Base-by-base conservation (phyloP, 768 basidiomycete species). In the Pleurotus pulmonarius region DNA sequence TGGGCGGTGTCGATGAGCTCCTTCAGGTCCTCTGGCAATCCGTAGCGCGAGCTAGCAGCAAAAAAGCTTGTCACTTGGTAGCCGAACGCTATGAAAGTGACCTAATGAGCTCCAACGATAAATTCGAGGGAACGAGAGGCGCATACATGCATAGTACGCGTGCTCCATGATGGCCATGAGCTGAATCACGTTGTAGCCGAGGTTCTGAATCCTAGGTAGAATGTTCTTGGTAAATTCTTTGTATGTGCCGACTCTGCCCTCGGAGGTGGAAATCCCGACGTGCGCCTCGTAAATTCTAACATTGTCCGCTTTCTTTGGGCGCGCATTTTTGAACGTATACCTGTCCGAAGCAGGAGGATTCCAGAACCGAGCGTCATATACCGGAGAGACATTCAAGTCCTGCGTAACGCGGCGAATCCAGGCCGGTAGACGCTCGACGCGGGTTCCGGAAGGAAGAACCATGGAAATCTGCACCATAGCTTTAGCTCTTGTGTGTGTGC, bases 151-250 rank as follows among this genome's bases (percentile, higher is more conserved):
- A 71, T 98, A 98, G 70, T 98, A 98, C 2, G 95, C 91, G 67
- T 98, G 94, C 69, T 97, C 94, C 93, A 97, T 95, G 58, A 97
- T 79, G 13, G 93, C 97, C 97, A 99, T 99, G 63, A 98, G 80
- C 72, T 99, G 97, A 60, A 99, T 98, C 54, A 87, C 85, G 68
- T 98, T 99, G 73, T 99, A 99, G 7, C 94, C 97, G 22, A 98
- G 79, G 56, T 85, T 84, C 69, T 87, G 86, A 69, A 99, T 98
- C 59, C 95, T 80, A 45, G 90, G 91, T 16, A 99, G 79, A 46
- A 90, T 72, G 66, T 96, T 81, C 55, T 74, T 71, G 24, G 93
- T 95, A 64, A 99, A 99, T 71, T 98, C 97, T 68, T 89, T 93
- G 81, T 98, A 99, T 2, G 90, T 91, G 11, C 94, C 97, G 25